phyloP scores from a whole-genome alignment of 2,329 filamentous ascomycete species.

The Pyrenochaeta sp. region DNA sequence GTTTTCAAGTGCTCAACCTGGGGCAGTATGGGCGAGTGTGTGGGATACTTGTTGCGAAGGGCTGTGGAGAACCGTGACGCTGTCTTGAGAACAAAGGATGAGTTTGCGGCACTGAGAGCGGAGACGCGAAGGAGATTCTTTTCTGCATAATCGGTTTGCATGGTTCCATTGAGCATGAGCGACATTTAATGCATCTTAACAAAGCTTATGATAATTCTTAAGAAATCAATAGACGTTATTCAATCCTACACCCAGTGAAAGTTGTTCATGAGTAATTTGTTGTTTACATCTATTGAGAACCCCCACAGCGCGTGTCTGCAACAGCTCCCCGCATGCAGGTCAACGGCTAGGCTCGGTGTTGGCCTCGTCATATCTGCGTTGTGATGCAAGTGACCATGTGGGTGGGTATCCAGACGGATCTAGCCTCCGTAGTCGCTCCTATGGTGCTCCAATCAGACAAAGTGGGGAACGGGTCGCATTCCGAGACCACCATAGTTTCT shows the following conservation, averaged over 20 bases:
- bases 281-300: not conserved
- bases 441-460: not conserved
- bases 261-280: not conserved
- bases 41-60: constrained; percentile 72
- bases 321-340: not conserved
- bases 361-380: not conserved
- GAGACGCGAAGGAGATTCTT: constrained; percentile 36
- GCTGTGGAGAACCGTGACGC: constrained; percentile 70
- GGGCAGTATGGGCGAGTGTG: constrained; percentile 73
- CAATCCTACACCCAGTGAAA: not conserved
- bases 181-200: constrained; percentile 1
- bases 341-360: constrained; percentile 11
- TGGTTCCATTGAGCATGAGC: not conserved
- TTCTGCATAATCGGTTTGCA: constrained; percentile 5
- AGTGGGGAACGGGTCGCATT: constrained; percentile 1
- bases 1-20: constrained; percentile 67
- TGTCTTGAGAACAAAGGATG: constrained; percentile 56
- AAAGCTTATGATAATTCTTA: not conserved
- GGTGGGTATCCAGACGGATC: constrained; percentile 1
- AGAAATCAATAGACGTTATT: not conserved
- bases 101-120: constrained; percentile 35
- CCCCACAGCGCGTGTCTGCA: too few relatives aligned
- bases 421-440: constrained; percentile 12
- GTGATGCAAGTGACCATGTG: not conserved
- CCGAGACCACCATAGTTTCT: constrained; percentile 3